These are phyloP conservation scores for Rhizophora apiculata DNA, from an alignment of 345 rosid species.

Conservation along the genomic window DNA sequence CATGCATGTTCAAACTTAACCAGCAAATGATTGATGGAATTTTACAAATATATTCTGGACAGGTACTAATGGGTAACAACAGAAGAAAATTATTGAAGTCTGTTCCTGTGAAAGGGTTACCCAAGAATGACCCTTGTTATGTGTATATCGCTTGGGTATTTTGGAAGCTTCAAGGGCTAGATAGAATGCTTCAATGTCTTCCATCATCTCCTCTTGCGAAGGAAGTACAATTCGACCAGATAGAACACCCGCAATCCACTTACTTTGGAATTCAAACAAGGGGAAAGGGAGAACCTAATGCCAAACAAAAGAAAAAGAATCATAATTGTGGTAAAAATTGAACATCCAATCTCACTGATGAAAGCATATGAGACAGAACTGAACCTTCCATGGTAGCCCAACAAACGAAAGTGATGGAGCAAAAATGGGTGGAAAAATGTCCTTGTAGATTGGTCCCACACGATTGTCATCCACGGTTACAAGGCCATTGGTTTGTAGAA, in stretches of 20 bases:
- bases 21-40: not conserved
- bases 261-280: slow-evolving; percentile 70
- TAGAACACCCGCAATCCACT: slow-evolving; percentile 80
- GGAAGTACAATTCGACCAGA: slow-evolving; percentile 70
- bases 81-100: not conserved
- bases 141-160: slow-evolving; percentile 61
- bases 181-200: slow-evolving; percentile 50
- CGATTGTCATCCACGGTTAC: slow-evolving; percentile 73
- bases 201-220: slow-evolving; percentile 60
- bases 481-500: slow-evolving; percentile 68
- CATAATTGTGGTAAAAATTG: not conserved
- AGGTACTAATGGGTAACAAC: not conserved
- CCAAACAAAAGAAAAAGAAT: not conserved
- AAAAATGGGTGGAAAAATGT: slow-evolving; percentile 62
- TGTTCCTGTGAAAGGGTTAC: slow-evolving; percentile 28
- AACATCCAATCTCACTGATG: slow-evolving; percentile 3
- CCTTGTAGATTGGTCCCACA: slow-evolving; percentile 76
- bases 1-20: not conserved
- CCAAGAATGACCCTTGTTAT: slow-evolving; percentile 39
- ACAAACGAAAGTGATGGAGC: slow-evolving; percentile 84
- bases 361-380: slow-evolving; percentile 6
- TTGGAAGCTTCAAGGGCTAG: slow-evolving; percentile 50
- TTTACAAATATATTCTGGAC: not conserved
- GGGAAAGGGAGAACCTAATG: slow-evolving; percentile 60
- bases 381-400: slow-evolving; percentile 77